Percentiles rank a stretch among this genome's conserved stretches.
These are phyloP conservation scores for Claviceps maximensis DNA, from an alignment of 2,329 filamentous ascomycete species.

Conservation along the genomic window DNA sequence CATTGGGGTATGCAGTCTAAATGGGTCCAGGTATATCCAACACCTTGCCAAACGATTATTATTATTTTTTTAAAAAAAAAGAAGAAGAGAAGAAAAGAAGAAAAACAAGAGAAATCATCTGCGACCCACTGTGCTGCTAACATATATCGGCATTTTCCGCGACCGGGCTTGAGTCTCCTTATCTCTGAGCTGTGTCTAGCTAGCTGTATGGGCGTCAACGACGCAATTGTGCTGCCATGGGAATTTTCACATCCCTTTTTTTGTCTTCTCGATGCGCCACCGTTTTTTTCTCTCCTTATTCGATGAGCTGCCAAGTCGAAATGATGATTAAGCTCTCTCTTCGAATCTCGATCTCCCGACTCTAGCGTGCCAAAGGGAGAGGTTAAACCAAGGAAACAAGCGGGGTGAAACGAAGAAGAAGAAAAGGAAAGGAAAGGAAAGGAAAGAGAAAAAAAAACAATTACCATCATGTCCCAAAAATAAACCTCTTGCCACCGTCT, in stretches of 20 bases:
- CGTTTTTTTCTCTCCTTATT: background rate
- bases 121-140: too few species aligned
- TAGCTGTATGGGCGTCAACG: background rate
- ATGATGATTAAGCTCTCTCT: background rate
- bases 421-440: background rate
- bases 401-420: background rate
- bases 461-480: background rate
- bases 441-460: background rate
- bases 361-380: background rate
- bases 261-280: background rate
- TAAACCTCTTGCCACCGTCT: background rate
- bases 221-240: background rate
- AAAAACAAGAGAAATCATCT: too few species aligned
- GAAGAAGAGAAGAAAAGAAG: too few species aligned
- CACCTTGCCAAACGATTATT: too few species aligned
- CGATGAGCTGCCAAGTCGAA: background rate
- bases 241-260: background rate
- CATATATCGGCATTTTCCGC: background rate
- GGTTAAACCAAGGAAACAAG: background rate
- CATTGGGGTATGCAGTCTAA: too few species aligned
- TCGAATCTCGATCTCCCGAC: background rate
- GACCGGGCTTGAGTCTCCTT: background rate
- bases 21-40: too few species aligned
- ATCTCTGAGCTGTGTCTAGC: background rate
- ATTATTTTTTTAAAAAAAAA: too few species aligned